phyloP scores from a whole-genome alignment of 2,329 filamentous ascomycete species.

The Fusarium duplospermum region DNA sequence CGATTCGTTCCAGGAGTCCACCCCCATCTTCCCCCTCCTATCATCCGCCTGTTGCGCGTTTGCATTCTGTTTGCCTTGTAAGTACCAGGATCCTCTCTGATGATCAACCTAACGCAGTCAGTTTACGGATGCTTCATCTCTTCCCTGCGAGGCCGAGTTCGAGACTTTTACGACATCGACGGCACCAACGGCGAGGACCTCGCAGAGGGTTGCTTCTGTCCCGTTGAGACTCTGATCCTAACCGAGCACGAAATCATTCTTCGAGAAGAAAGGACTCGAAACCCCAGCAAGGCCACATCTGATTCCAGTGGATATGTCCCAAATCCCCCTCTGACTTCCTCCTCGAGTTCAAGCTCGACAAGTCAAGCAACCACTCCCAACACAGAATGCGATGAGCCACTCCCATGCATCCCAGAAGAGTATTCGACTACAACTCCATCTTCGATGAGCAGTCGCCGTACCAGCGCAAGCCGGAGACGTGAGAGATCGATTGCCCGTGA shows the following conservation, averaged over 20 bases:
- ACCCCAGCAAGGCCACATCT: conserved; percentile 2
- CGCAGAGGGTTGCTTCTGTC: conserved; percentile 44
- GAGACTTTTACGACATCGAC: conserved; percentile 49
- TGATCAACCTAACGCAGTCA: conserved; percentile 20
- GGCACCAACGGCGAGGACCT: conserved; percentile 42
- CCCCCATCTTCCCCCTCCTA: not conserved
- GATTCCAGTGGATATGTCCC: conserved; percentile 32
- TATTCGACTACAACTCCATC: not conserved
- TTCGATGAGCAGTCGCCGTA: not conserved
- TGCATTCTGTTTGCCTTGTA: conserved; percentile 45
- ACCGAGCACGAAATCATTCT: conserved; percentile 49
- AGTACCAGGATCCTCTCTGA: not conserved
- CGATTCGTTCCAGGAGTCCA: no score
- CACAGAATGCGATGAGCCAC: not conserved
- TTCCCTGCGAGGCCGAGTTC: conserved; percentile 47
- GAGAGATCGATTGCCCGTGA: conserved; percentile 30
- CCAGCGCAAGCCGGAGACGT: conserved; percentile 6
- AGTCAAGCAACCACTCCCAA: conserved; percentile 6
- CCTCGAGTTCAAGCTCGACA: conserved; percentile 11
- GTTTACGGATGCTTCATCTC: conserved; percentile 47
- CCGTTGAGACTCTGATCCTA: conserved; percentile 42
- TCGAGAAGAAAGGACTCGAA: conserved; percentile 40
- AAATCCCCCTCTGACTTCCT: conserved; percentile 37
- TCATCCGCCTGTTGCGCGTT: conserved; percentile 3
- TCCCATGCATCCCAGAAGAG: conserved; percentile 37